phyloP scores from a whole-genome alignment of 345 rosid genomes.

The Syzygium oleosum region DNA sequence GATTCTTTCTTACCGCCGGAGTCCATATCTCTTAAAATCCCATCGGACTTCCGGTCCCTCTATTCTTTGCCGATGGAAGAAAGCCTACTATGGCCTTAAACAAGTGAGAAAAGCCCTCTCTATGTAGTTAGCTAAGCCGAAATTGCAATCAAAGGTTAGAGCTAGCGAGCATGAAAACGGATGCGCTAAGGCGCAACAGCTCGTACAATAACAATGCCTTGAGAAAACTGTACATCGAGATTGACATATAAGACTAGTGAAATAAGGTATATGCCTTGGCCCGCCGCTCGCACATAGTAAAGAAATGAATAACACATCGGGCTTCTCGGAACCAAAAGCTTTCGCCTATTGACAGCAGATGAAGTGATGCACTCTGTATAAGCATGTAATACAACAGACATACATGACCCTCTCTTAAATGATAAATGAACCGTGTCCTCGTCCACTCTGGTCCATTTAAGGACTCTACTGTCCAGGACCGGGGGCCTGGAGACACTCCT shows the following conservation, averaged over 20 bases:
- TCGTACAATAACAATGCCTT: neutral
- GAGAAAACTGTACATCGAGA: neutral
- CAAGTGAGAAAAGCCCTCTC: neutral
- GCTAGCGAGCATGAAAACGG: neutral
- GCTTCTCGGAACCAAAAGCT: neutral
- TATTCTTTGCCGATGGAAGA: neutral
- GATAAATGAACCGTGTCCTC: neutral
- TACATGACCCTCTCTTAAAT: neutral
- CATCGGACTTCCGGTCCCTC: neutral
- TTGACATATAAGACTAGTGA: neutral
- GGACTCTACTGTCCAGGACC: constrained; percentile 3
- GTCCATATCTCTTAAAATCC: neutral
- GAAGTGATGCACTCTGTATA: neutral
- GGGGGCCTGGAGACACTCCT: constrained; percentile 51
- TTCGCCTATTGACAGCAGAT: neutral
- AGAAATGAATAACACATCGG: neutral
- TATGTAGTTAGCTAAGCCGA: neutral
- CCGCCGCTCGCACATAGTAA: neutral
- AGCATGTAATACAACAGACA: neutral
- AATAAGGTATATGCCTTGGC: neutral
- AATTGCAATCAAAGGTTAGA: neutral
- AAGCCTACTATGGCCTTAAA: neutral
- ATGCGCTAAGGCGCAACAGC: neutral
- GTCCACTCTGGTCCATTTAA: neutral
- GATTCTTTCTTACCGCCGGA: neutral